Conservation (phyloP, 2,329 filamentous ascomycete genomes). For the Penicillium rolfsii region DNA sequence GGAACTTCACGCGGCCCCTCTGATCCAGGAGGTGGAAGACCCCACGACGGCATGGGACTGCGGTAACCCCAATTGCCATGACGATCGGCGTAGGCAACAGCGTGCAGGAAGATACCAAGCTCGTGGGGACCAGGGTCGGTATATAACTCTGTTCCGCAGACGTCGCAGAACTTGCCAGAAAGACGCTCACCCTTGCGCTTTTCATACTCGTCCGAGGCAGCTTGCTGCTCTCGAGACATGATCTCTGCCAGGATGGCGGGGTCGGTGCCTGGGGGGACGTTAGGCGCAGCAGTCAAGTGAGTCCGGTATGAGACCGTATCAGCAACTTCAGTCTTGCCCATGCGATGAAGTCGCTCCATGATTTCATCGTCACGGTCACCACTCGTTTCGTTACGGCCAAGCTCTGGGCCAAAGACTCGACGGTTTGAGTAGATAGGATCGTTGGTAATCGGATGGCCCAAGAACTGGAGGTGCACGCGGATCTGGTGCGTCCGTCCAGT, state of each 20-base stretch:
- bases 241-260: conserved; percentile 44
- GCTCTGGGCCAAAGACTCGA: conserved; percentile 80
- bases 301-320: conserved; percentile 85
- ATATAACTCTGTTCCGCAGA: conserved; percentile 87
- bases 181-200: conserved; percentile 91
- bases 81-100: conserved; percentile 82
- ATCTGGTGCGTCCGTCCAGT: conserved; percentile 95
- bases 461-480: conserved; percentile 88
- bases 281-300: conserved; percentile 45
- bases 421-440: conserved; percentile 98
- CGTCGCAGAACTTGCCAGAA: conserved; percentile 77
- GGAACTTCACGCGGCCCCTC: conserved; percentile 71
- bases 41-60: conserved; percentile 84
- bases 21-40: conserved; percentile 73
- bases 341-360: conserved; percentile 78
- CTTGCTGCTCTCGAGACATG: conserved; percentile 61
- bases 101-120: conserved; percentile 91
- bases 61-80: conserved; percentile 84
- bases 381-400: conserved; percentile 70
- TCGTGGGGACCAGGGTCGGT: conserved; percentile 90
- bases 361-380: conserved; percentile 84
- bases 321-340: conserved; percentile 93
- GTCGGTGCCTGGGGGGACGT: conserved; percentile 42
- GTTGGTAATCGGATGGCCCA: conserved; percentile 94
- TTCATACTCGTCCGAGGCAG: conserved; percentile 88